phyloP scores from a whole-genome alignment of 2,329 filamentous ascomycete species.

The Neurospora sp. region DNA sequence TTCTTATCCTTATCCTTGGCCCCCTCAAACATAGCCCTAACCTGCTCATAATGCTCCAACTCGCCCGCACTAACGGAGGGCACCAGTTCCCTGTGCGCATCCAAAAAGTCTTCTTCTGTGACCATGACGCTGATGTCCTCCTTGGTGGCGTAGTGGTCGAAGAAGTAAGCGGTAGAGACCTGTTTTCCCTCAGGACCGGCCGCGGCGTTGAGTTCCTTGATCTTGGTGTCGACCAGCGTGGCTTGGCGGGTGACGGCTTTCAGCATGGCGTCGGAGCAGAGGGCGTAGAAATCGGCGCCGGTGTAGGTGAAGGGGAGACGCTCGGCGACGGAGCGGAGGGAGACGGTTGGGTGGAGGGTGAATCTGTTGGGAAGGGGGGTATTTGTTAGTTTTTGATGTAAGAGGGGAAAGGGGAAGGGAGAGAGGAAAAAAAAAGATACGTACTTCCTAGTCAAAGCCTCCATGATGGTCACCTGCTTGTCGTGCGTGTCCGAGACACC shows the following conservation, averaged over 20 bases:
- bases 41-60: constrained; percentile 79
- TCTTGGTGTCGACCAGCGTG: constrained; percentile 71
- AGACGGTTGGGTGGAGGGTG: constrained; percentile 69
- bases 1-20: constrained; percentile 35
- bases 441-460: constrained; percentile 88
- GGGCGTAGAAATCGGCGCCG: constrained; percentile 90
- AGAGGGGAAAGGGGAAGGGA: constrained; percentile 1
- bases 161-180: constrained; percentile 86
- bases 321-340: constrained; percentile 63
- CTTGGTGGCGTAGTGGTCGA: constrained; percentile 78
- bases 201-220: constrained; percentile 55
- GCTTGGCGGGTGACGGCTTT: constrained; percentile 94
- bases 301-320: constrained; percentile 91
- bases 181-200: constrained; percentile 3
- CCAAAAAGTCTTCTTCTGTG: constrained; percentile 76
- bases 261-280: constrained; percentile 97
- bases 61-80: constrained; percentile 90
- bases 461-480: constrained; percentile 88
- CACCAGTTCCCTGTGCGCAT: constrained; percentile 76
- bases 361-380: constrained; percentile 47
- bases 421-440: constrained; percentile 25
- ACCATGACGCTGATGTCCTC: constrained; percentile 84
- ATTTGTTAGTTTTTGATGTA: no score
- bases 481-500: constrained; percentile 95
- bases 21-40: constrained; percentile 75